A percentile compares a stretch with the other conserved stretches of the same genome.
Evolutionary conservation across 2,329 filamentous ascomycete species (phyloP).

Genomic region (Exserohilum rostratum): DNA sequence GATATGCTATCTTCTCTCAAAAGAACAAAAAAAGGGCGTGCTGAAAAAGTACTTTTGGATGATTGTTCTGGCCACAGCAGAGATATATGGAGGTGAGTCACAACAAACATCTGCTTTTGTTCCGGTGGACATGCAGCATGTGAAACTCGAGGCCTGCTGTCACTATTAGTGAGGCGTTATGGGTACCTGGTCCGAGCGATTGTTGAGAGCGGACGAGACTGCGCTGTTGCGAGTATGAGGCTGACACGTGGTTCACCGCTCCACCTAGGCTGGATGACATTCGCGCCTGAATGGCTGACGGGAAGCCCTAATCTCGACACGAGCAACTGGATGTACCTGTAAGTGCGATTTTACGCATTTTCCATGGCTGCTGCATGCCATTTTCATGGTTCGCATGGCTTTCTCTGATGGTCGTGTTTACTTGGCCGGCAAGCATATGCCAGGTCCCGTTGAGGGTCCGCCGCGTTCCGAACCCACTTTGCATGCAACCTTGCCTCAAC

Average conservation of each 20-base stretch:
- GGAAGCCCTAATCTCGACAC: conserved; percentile 64
- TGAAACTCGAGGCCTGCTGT: conserved; percentile 10
- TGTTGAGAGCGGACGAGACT: conserved; percentile 25
- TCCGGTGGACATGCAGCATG: conserved; percentile 4
- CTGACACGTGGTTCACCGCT: conserved; percentile 49
- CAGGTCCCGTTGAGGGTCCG: neutral
- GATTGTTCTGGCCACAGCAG: conserved; percentile 64
- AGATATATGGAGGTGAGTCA: conserved; percentile 64
- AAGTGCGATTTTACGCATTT: conserved; percentile 29
- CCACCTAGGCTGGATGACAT: conserved; percentile 64
- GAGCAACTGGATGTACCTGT: conserved; percentile 65
- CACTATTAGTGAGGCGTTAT: conserved; percentile 23
- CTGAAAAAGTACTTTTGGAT: conserved; percentile 60
- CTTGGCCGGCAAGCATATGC: neutral
- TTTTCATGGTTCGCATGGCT: neutral
- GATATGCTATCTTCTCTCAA: conserved; percentile 60
- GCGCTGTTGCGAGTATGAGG: conserved; percentile 29
- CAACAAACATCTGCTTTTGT: conserved; percentile 6
- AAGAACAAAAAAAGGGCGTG: conserved; percentile 45
- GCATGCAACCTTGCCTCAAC: neutral
- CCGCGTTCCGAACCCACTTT: neutral
- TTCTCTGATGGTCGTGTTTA: neutral
- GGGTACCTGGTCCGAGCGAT: conserved; percentile 25
- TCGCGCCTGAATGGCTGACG: conserved; percentile 68
- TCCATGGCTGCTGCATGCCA: neutral